These are phyloP conservation scores for Leucocoprinus leucothites DNA, from an alignment of 768 basidiomycete genomes.

Conservation along the genomic window DNA sequence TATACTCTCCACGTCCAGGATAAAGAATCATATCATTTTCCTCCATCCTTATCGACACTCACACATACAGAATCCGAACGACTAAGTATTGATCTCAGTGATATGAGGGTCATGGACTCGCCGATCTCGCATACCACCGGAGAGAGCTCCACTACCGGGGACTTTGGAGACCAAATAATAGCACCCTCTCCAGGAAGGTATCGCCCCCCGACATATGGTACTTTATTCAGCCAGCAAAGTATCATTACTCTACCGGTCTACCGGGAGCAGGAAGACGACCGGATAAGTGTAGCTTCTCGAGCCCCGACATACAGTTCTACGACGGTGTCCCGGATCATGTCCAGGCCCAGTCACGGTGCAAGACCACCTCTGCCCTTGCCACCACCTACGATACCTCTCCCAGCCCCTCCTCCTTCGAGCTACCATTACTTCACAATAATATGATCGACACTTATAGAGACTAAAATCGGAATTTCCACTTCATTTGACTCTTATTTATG, in stretches of 20 bases:
- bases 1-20: neutral
- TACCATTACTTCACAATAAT: neutral
- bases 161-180: neutral
- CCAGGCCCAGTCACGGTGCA: neutral
- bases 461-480: too few species aligned
- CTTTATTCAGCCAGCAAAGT: conserved; percentile 1
- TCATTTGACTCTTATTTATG: too few species aligned
- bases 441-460: too few species aligned
- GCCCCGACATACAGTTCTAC: conserved; percentile 7
- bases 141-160: neutral
- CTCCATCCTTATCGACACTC: neutral
- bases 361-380: conserved; percentile 4
- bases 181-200: neutral
- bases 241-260: conserved; percentile 6
- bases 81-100: neutral
- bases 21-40: neutral
- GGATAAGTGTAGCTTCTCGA: conserved; percentile 1
- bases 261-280: conserved; percentile 4
- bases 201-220: neutral
- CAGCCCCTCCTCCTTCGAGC: too few species aligned
- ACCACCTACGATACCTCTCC: neutral
- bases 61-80: neutral
- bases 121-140: neutral
- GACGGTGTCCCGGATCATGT: neutral
- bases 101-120: conserved; percentile 2